phyloP scores from a whole-genome alignment of 495 filamentous ascomycete species.

The Podospora fimiseda region DNA sequence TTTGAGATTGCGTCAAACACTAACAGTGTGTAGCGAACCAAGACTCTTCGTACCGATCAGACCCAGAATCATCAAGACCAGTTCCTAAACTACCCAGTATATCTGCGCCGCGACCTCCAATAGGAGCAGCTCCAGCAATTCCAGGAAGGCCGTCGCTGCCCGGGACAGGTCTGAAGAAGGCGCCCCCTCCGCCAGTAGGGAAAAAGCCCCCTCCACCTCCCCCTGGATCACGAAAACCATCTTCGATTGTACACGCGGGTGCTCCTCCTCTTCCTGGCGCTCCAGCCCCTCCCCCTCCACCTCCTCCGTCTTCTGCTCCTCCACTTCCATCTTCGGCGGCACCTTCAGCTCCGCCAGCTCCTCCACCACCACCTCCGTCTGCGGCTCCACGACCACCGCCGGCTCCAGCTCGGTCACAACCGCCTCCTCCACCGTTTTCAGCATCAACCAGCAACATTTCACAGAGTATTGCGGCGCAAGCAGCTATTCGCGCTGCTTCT shows the following conservation, averaged over 20 bases:
- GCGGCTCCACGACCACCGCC: slow-evolving; percentile 47
- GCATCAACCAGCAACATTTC: slow-evolving; percentile 27
- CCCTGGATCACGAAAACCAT: slow-evolving; percentile 64
- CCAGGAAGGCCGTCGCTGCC: slow-evolving; percentile 44
- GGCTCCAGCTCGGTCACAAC: slow-evolving; percentile 45
- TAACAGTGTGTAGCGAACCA: slow-evolving; percentile 47
- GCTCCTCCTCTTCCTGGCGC: slow-evolving; percentile 41
- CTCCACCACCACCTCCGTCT: slow-evolving; percentile 44
- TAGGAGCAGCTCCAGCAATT: slow-evolving; percentile 51
- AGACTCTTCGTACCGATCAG: slow-evolving; percentile 71
- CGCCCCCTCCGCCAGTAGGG: slow-evolving; percentile 55
- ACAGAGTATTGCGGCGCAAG: slow-evolving; percentile 44
- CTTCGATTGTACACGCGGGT: slow-evolving; percentile 40
- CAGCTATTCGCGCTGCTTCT: slow-evolving; percentile 43
- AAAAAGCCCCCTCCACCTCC: slow-evolving; percentile 64
- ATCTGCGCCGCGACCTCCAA: slow-evolving; percentile 58
- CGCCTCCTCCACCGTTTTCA: slow-evolving; percentile 45
- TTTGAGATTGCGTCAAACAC: neutral
- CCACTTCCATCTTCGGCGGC: slow-evolving; percentile 47
- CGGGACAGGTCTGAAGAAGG: slow-evolving; percentile 10
- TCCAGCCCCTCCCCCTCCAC: slow-evolving; percentile 48
- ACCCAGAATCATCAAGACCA: slow-evolving; percentile 56
- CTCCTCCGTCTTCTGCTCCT: slow-evolving; percentile 38
- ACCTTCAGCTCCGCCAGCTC: slow-evolving; percentile 43
- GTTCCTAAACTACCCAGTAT: slow-evolving; percentile 54